Conservation (phyloP, 805 yeast species). For the Lipomyces starkeyi region DNA sequence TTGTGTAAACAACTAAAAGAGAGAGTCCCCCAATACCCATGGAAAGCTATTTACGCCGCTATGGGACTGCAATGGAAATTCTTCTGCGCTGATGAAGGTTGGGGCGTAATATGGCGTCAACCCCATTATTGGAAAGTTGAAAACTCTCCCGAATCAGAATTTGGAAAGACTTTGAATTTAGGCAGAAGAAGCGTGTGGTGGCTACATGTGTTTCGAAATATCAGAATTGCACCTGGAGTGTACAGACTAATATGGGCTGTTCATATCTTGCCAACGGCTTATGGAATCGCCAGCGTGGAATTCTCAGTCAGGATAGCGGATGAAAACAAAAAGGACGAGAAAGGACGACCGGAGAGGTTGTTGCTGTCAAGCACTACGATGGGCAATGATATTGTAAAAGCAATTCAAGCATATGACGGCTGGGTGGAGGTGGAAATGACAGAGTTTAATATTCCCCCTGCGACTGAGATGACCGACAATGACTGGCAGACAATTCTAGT, state of each 20-base stretch:
- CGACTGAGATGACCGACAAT: not conserved
- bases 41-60: slow-evolving; percentile 22
- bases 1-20: slow-evolving; percentile 15
- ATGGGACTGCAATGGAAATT: slow-evolving; percentile 27
- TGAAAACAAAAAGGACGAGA: slow-evolving; percentile 14
- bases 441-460: slow-evolving; percentile 23
- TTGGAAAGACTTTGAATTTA: slow-evolving; percentile 25
- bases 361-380: slow-evolving; percentile 14
- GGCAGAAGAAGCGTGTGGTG: slow-evolving; percentile 23
- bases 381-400: not conserved
- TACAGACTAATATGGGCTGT: slow-evolving; percentile 32
- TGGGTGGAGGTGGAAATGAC: slow-evolving; percentile 31
- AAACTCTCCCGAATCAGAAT: slow-evolving; percentile 13
- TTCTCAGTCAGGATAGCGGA: slow-evolving; percentile 22
- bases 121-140: slow-evolving; percentile 22
- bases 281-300: slow-evolving; percentile 11
- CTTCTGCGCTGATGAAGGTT: slow-evolving; percentile 32
- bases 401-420: not conserved
- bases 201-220: slow-evolving; percentile 31
- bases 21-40: slow-evolving; percentile 8
- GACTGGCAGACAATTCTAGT: slow-evolving; percentile 31
- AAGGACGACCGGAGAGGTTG: slow-evolving; percentile 26
- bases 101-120: slow-evolving; percentile 36
- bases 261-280: slow-evolving; percentile 7
- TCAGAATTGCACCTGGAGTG: slow-evolving; percentile 30